Evolutionary conservation across 805 yeast genomes (phyloP).

Genomic region (Starmerella sirachaensis): DNA sequence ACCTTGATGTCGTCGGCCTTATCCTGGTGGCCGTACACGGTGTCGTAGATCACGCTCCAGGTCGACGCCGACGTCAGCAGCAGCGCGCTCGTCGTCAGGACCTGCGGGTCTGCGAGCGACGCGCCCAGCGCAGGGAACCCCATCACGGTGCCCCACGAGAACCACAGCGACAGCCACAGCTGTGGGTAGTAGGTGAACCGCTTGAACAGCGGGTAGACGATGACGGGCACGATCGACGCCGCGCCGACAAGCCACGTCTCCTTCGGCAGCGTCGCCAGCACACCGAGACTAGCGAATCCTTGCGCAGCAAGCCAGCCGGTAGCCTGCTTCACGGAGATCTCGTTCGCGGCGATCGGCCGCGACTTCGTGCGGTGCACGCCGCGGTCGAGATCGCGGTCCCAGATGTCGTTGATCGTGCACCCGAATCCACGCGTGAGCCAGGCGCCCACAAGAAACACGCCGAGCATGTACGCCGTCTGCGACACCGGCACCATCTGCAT

Average conservation of each 20-base stretch:
- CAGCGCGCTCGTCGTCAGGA: constrained; percentile 33
- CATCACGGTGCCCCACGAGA: constrained; percentile 86
- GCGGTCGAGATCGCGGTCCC: constrained; percentile 71
- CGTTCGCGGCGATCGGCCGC: constrained; percentile 86
- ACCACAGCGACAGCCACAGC: constrained; percentile 63
- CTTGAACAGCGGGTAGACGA: constrained; percentile 84
- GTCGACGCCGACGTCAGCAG: constrained; percentile 62
- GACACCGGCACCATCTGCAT: constrained; percentile 51
- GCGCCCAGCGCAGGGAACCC: constrained; percentile 97
- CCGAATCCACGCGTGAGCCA: constrained; percentile 96
- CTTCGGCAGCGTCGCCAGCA: constrained; percentile 57
- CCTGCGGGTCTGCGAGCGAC: constrained; percentile 62
- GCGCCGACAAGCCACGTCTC: constrained; percentile 79
- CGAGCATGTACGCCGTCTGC: constrained; percentile 48
- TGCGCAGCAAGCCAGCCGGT: constrained; percentile 59
- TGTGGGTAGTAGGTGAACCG: constrained; percentile 96
- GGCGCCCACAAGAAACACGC: constrained; percentile 72
- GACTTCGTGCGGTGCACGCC: constrained; percentile 79
- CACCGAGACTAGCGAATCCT: constrained; percentile 57
- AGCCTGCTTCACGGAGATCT: constrained; percentile 63
- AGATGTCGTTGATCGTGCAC: constrained; percentile 83
- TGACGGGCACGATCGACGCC: constrained; percentile 63
- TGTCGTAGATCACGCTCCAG: constrained; percentile 95
- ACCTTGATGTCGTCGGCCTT: constrained; percentile 76
- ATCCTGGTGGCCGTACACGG: constrained; percentile 96